A percentile compares a stretch with the other conserved stretches of the same genome.
Conservation (phyloP, 176 grass and related monocot species). For the bread wheat (Triticum aestivum) region IWGSC_CS_RefSeq_v2.1 NC_057808.1:295922201-295922700, state of each 20-base stretch:
- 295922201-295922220: conserved; percentile 1
- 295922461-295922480: conserved; percentile 47
- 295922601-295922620: conserved; percentile 9
- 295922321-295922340: neutral
- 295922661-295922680: conserved; percentile 43
- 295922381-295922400: neutral
- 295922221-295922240: neutral
- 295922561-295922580: conserved; percentile 51
- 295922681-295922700: conserved; percentile 44
- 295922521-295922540: conserved; percentile 45
- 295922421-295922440: conserved; percentile 21
- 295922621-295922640: neutral
- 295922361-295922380: neutral
- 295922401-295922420: conserved; percentile 31
- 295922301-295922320: neutral
- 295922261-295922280: neutral
- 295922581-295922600: neutral
- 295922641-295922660: conserved; percentile 42
- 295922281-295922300: neutral
- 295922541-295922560: conserved; percentile 35
- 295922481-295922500: conserved; percentile 49
- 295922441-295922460: conserved; percentile 48
- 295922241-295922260: neutral
- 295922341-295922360: neutral
- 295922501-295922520: conserved; percentile 26